Conservation (phyloP, 441 rosid genomes). For the Erysimum cheiri region DNA sequence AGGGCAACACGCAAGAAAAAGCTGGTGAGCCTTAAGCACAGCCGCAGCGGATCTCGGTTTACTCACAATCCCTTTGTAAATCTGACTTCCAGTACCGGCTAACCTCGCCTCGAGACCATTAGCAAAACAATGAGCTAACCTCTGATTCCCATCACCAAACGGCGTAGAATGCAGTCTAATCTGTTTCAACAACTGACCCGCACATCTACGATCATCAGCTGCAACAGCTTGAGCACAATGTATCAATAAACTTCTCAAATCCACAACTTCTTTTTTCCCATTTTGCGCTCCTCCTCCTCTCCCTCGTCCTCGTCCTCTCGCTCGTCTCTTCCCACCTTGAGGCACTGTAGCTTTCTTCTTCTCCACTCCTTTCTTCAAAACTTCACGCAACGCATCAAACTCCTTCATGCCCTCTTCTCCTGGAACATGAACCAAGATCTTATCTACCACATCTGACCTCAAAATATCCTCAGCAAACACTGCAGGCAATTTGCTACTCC, state of each 20-base stretch:
- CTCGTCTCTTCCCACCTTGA: constrained; percentile 42
- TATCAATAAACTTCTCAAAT: constrained; percentile 62
- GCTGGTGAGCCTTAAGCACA: constrained; percentile 61
- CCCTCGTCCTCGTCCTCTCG: constrained; percentile 44
- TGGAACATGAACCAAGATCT: constrained; percentile 56
- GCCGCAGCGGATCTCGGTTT: constrained; percentile 60
- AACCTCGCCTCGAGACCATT: constrained; percentile 67
- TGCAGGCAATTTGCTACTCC: constrained; percentile 64
- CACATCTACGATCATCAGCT: constrained; percentile 53
- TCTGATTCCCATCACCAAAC: constrained; percentile 74
- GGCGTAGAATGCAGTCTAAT: constrained; percentile 68
- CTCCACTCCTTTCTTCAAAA: constrained; percentile 49
- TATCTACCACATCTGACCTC: constrained; percentile 60
- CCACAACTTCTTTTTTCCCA: constrained; percentile 57
- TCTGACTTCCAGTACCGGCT: constrained; percentile 71
- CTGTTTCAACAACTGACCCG: constrained; percentile 57
- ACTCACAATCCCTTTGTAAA: constrained; percentile 61
- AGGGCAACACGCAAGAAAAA: constrained; percentile 68
- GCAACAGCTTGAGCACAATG: constrained; percentile 73
- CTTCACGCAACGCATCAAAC: constrained; percentile 53
- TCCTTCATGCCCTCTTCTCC: constrained; percentile 46
- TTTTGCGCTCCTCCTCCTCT: constrained; percentile 51
- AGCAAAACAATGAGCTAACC: constrained; percentile 66
- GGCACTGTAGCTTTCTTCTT: constrained; percentile 37
- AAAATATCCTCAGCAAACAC: constrained; percentile 52